Conservation (phyloP, 2,329 filamentous ascomycete genomes). For the Venturiaceae sp. region DNA sequence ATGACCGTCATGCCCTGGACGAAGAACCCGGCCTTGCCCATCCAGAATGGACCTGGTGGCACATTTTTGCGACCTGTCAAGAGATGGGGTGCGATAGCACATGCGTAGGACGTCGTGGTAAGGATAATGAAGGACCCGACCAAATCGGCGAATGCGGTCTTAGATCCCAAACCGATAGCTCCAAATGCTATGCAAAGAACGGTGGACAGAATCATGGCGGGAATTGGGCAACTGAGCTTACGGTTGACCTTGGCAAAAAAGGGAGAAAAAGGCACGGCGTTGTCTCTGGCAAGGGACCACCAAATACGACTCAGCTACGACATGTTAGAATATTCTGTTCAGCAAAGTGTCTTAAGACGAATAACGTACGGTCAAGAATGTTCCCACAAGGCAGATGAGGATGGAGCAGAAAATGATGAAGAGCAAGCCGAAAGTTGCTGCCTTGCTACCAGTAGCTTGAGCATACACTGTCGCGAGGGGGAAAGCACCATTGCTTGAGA, state of each 20-base stretch:
- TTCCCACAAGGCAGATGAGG: constrained; percentile 39
- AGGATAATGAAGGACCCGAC: constrained; percentile 50
- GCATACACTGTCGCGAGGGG: constrained; percentile 59
- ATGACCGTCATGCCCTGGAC: constrained; percentile 42
- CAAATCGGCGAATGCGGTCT: constrained; percentile 46
- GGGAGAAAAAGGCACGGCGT: constrained; percentile 47
- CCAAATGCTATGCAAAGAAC: constrained; percentile 29
- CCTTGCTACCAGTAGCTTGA: constrained; percentile 28
- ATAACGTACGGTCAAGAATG: constrained; percentile 38
- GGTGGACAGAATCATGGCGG: constrained; percentile 48
- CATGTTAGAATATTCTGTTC: background rate
- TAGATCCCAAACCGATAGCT: constrained; percentile 46
- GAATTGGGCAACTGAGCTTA: constrained; percentile 47
- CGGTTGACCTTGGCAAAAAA: constrained; percentile 46
- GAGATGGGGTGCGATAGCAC: constrained; percentile 42
- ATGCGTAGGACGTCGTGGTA: constrained; percentile 42
- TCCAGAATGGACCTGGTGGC: constrained; percentile 42
- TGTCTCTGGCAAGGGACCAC: constrained; percentile 49
- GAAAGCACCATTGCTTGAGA: constrained; percentile 40
- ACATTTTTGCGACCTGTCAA: constrained; percentile 42
- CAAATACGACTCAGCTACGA: constrained; percentile 21
- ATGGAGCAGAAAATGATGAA: constrained; percentile 43
- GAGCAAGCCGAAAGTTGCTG: constrained; percentile 27
- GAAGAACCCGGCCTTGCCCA: constrained; percentile 39
- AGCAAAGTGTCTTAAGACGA: constrained; percentile 11